Conservation (phyloP, 805 yeast species). For the Saccharomycopsis javanensis region DNA sequence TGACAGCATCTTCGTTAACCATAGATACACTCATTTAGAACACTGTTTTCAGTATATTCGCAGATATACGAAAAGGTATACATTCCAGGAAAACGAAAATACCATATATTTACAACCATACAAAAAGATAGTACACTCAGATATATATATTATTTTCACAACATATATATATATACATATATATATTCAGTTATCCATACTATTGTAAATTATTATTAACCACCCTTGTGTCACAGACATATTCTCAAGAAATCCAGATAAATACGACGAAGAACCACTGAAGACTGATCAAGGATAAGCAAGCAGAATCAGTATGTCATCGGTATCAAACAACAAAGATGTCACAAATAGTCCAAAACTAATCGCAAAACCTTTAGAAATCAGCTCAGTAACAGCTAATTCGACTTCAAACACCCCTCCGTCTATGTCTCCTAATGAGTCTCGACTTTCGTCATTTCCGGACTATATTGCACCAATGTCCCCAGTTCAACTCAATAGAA, state of each 20-base stretch:
- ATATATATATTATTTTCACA: too few relatives aligned
- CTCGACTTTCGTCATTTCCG: slow-evolving; percentile 14
- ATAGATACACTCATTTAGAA: neutral
- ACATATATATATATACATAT: too few relatives aligned
- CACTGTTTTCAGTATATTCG: neutral
- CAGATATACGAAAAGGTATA: too few relatives aligned
- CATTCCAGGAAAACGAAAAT: too few relatives aligned
- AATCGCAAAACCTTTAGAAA: neutral
- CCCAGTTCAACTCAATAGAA: slow-evolving; percentile 20
- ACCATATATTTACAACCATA: too few relatives aligned
- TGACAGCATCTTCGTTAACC: neutral
- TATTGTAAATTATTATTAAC: too few relatives aligned
- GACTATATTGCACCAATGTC: slow-evolving; percentile 16
- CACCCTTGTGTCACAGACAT: too few relatives aligned
- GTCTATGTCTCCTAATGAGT: neutral
- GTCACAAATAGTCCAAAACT: neutral
- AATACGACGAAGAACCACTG: too few relatives aligned
- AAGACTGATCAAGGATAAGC: too few relatives aligned
- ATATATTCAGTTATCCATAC: too few relatives aligned
- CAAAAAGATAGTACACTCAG: too few relatives aligned
- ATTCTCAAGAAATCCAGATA: too few relatives aligned
- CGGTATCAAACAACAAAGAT: neutral
- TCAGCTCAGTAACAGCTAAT: neutral
- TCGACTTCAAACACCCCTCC: neutral
- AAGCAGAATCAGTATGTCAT: neutral